Percentiles rank a stretch among this genome's conserved stretches.
Evolutionary conservation across 352 stramenopile genomes (phyloP).

Genomic region (Albugo laibachii): DNA sequence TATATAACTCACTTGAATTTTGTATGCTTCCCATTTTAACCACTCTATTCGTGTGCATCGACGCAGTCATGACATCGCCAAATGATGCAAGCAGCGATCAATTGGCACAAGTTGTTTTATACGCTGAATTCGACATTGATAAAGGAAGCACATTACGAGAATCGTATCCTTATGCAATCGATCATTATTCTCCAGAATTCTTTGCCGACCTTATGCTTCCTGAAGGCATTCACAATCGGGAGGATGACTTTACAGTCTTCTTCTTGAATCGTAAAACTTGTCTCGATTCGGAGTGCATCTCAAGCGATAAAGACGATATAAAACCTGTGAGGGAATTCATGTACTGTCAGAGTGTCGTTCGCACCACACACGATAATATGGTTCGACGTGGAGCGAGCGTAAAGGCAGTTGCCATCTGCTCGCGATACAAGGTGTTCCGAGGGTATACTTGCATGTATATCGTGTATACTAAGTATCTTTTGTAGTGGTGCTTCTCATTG

Average conservation of each 20-base stretch:
- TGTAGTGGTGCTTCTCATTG: conserved; percentile 5
- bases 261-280: conserved; percentile 47
- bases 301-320: not conserved
- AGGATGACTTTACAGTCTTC: conserved; percentile 75
- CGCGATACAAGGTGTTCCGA: conserved; percentile 59
- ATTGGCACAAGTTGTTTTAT: conserved; percentile 51
- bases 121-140: conserved; percentile 73
- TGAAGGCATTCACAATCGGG: conserved; percentile 74
- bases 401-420: conserved; percentile 68
- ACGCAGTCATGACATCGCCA: no score
- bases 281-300: not conserved
- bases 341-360: conserved; percentile 76
- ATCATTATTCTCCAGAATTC: conserved; percentile 74
- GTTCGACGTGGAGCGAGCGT: conserved; percentile 57
- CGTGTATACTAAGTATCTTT: no score
- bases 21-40: no score
- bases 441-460: conserved; percentile 6
- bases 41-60: no score
- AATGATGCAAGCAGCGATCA: no score
- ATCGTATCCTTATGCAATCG: conserved; percentile 33
- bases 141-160: conserved; percentile 70
- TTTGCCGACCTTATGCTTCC: conserved; percentile 79
- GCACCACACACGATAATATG: conserved; percentile 51
- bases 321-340: conserved; percentile 57
- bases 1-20: no score